Evolutionary conservation across 2,329 filamentous ascomycete genomes (phyloP).

Genomic region (Elsinoe australis): DNA sequence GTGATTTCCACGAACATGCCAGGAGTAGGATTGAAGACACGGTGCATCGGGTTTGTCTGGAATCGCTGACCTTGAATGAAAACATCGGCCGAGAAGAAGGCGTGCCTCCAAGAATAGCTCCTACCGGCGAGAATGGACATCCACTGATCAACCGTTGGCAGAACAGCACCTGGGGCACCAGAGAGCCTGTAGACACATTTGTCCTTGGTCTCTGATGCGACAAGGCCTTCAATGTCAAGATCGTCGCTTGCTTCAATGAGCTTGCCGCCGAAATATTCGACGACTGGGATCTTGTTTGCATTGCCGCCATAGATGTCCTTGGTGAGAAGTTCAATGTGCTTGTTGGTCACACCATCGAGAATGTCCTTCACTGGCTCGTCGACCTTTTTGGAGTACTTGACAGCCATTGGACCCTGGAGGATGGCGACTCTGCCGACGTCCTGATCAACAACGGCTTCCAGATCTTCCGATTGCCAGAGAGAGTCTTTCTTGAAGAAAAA

Average conservation of each 20-base stretch:
- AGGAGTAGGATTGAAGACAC: slow-evolving; percentile 77
- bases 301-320: slow-evolving; percentile 72
- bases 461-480: slow-evolving; percentile 95
- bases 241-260: slow-evolving; percentile 64
- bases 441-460: slow-evolving; percentile 90
- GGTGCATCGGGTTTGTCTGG: slow-evolving; percentile 90
- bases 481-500: slow-evolving; percentile 99
- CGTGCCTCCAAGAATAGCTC: slow-evolving; percentile 86
- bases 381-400: slow-evolving; percentile 77
- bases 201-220: slow-evolving; percentile 66
- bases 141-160: slow-evolving; percentile 80
- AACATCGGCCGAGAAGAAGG: slow-evolving; percentile 86
- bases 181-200: slow-evolving; percentile 83
- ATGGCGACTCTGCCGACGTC: slow-evolving; percentile 96
- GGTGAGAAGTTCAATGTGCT: slow-evolving; percentile 73
- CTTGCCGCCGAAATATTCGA: slow-evolving; percentile 95
- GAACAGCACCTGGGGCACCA: slow-evolving; percentile 59
- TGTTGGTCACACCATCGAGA: slow-evolving; percentile 78
- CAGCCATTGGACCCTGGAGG: slow-evolving; percentile 87
- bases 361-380: slow-evolving; percentile 96
- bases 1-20: slow-evolving; percentile 85
- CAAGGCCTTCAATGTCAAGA: slow-evolving; percentile 76
- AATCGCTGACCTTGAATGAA: slow-evolving; percentile 94
- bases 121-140: slow-evolving; percentile 78
- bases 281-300: slow-evolving; percentile 65